These are phyloP conservation scores for Penicillium canescens DNA, from an alignment of 495 filamentous ascomycete genomes.

Conservation along the genomic window DNA sequence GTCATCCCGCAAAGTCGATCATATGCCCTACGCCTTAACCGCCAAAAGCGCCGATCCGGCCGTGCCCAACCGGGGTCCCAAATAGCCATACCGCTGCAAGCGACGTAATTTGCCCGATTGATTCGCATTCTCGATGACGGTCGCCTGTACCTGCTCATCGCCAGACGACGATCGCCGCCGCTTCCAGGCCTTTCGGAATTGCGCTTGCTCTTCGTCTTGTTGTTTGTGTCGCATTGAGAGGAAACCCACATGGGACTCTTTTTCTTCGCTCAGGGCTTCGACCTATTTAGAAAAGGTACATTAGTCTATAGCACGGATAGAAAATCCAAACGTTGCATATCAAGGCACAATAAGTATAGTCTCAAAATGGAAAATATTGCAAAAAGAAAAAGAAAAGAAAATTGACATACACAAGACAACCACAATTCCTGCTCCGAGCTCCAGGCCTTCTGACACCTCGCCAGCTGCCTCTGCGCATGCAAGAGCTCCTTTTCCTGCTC, in stretches of 20 bases:
- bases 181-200: conserved; percentile 43
- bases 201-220: conserved; percentile 38
- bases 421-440: conserved; percentile 46
- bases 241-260: conserved; percentile 38
- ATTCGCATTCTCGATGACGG: conserved; percentile 1
- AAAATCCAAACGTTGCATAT: not conserved
- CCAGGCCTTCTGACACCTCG: conserved; percentile 44
- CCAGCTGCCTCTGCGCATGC: conserved; percentile 31
- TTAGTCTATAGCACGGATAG: not conserved
- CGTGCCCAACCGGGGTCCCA: conserved; percentile 8
- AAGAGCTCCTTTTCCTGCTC: conserved; percentile 36
- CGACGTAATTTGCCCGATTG: conserved; percentile 17
- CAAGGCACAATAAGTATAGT: not conserved
- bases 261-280: conserved; percentile 38
- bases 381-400: not conserved
- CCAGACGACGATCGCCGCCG: conserved; percentile 18
- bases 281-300: conserved; percentile 22
- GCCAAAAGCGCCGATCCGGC: conserved; percentile 13
- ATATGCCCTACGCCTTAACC: conserved; percentile 1
- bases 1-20: conserved; percentile 3
- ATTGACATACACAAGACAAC: conserved; percentile 37
- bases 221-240: conserved; percentile 37
- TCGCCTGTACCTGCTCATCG: not conserved
- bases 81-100: conserved; percentile 16
- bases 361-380: conserved; percentile 2